Evolutionary conservation across 768 basidiomycete genomes (phyloP).

Genomic region (Kwoniella bestiolae): DNA sequence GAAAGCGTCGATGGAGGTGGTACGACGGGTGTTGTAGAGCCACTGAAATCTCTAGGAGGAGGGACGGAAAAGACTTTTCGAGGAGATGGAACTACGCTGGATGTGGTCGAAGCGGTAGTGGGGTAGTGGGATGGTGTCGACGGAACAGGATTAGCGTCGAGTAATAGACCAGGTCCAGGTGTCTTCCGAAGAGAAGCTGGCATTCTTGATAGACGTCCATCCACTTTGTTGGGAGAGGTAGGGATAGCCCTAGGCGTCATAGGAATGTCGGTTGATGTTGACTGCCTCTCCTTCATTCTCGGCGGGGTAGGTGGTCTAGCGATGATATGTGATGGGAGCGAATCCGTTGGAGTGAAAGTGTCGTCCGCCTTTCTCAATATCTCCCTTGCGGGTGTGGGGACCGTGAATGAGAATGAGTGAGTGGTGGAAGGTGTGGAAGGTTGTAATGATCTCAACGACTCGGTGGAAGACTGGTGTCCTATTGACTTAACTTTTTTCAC

Average conservation of each 20-base stretch:
- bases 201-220: constrained; percentile 15
- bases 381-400: constrained; percentile 30
- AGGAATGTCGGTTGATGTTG: not conserved
- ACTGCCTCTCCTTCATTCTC: constrained; percentile 16
- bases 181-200: constrained; percentile 21
- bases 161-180: not conserved
- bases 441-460: constrained; percentile 9
- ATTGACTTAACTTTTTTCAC: not conserved
- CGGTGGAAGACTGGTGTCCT: constrained; percentile 8
- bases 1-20: constrained; percentile 2
- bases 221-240: not conserved
- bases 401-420: not conserved
- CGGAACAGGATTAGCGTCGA: not conserved
- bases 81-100: constrained; percentile 7
- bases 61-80: not conserved
- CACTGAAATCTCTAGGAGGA: no score
- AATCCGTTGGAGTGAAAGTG: constrained; percentile 7
- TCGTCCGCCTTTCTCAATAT: constrained; percentile 16
- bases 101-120: not conserved
- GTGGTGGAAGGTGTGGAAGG: constrained; percentile 3
- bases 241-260: not conserved
- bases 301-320: constrained; percentile 36
- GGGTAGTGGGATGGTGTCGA: constrained; percentile 4
- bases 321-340: constrained; percentile 1
- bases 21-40: constrained; percentile 1